Base-by-base conservation (phyloP, 257 asterid genomes). In the Gentiana macrophylla region DNA sequence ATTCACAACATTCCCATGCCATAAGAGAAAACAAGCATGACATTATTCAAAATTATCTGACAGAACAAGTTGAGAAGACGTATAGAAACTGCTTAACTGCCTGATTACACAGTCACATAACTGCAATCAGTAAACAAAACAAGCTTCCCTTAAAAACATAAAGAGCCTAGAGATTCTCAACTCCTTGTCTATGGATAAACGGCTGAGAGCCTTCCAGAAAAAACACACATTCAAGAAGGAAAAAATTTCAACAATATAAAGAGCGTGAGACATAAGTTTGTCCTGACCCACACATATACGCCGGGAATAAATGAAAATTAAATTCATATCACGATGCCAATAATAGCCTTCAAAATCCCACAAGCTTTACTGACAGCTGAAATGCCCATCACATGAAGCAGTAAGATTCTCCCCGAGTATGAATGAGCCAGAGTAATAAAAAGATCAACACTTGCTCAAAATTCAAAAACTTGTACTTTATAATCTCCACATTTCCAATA, bases 351-450 rank as follows among this genome's bases (percentile, higher is more conserved):
- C 73, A 69, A 4, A 41, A 77, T 65, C 72, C 64, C 69, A 67
- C 66, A 70, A 64, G 74, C 68, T 55, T 58, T 55, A 54, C 56
- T 38, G 67, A 64, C 53, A 37, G 67, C 62, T 54, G 74, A 67
- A 62, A 67, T 53, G 74, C 72, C 79, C 77, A 70, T 70, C 79
- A 62, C 57, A 70, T 57, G 69, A 71, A 76, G 80, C 72, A 67
- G 66, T 66, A 72, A 74, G 79, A 72, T 76, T 76, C 67, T 73
- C 70, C 68, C 70, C 60, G 70, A 24, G 60, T 50, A 70, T 62
- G 75, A 61, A 47, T 67, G 69, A 63, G 74, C 82, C 82, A 61
- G 74, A 73, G 77, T 64, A 70, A 67, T 62, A 73, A 24, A 70
- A 72, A 73, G 69, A 70, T 72, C 68, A 64, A 53, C 70, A 66